These are phyloP conservation scores for Aphanomyces invadans DNA, from an alignment of 352 stramenopile genomes.

Conservation along the genomic window DNA sequence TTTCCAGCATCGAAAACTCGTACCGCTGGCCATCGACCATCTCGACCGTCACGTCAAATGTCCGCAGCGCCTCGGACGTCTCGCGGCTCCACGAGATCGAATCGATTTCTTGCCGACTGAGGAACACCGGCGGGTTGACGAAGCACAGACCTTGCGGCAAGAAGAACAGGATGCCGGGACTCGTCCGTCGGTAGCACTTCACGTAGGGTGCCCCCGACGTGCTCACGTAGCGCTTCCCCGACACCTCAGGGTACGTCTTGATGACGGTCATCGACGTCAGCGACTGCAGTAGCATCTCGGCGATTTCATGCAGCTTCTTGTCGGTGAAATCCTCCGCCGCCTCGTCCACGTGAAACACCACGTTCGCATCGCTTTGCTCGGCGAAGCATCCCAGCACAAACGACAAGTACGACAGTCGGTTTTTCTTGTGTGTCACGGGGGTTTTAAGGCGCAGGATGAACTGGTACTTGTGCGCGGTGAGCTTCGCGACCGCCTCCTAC, in stretches of 20 bases:
- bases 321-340: slow-evolving; percentile 6
- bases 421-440: slow-evolving; percentile 4
- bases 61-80: not conserved
- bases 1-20: slow-evolving; percentile 25
- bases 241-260: slow-evolving; percentile 6
- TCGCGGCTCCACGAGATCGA: slow-evolving; percentile 19
- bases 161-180: slow-evolving; percentile 14
- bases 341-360: slow-evolving; percentile 6
- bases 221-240: slow-evolving; percentile 17
- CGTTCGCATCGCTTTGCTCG: slow-evolving; percentile 1
- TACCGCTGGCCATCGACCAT: not conserved
- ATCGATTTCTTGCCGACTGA: slow-evolving; percentile 19
- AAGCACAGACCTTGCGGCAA: slow-evolving; percentile 22
- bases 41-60: slow-evolving; percentile 20
- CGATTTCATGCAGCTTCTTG: slow-evolving; percentile 11
- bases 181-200: slow-evolving; percentile 23
- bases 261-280: slow-evolving; percentile 1
- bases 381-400: slow-evolving; percentile 2
- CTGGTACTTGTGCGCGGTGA: slow-evolving; percentile 8
- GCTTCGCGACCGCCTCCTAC: slow-evolving; percentile 12
- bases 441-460: slow-evolving; percentile 18
- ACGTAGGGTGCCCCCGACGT: slow-evolving; percentile 17
- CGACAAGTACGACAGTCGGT: slow-evolving; percentile 6
- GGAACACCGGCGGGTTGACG: slow-evolving; percentile 19
- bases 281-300: slow-evolving; percentile 3